phyloP scores from a whole-genome alignment of 495 filamentous ascomycete species.

The Trichoderma parareesei region DNA sequence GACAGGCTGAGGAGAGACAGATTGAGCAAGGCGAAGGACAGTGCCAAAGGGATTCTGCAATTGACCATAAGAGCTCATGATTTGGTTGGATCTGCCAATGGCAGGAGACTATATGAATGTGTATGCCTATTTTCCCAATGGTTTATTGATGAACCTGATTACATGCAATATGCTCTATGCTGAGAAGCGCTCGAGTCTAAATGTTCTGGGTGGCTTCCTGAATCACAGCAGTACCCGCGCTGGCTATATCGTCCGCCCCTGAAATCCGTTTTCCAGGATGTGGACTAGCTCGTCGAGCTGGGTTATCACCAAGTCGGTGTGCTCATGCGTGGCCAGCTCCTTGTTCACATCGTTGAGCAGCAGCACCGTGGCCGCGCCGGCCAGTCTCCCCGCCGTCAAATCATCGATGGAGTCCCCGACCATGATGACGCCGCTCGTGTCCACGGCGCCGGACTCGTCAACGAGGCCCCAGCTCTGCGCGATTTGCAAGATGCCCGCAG shows the following conservation, averaged over 20 bases:
- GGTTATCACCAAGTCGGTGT: constrained; percentile 65
- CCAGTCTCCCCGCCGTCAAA: constrained; percentile 77
- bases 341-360: constrained; percentile 73
- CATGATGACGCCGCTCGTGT: constrained; percentile 44
- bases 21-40: too few species aligned
- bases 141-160: neutral
- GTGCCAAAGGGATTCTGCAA: neutral
- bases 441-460: constrained; percentile 40
- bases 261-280: constrained; percentile 61
- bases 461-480: constrained; percentile 62
- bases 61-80: neutral
- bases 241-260: constrained; percentile 25
- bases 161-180: neutral
- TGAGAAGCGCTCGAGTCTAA: neutral
- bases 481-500: constrained; percentile 81
- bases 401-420: constrained; percentile 90
- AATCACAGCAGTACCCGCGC: neutral
- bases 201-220: neutral
- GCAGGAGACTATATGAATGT: neutral
- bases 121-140: neutral
- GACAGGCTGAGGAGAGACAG: neutral
- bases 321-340: constrained; percentile 62
- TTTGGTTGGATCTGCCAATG: neutral
- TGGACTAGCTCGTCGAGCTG: constrained; percentile 63
- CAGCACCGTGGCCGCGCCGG: constrained; percentile 84